These are phyloP conservation scores for Tolypocladium amazonense DNA, from an alignment of 2,329 filamentous ascomycete genomes.

Conservation along the genomic window DNA sequence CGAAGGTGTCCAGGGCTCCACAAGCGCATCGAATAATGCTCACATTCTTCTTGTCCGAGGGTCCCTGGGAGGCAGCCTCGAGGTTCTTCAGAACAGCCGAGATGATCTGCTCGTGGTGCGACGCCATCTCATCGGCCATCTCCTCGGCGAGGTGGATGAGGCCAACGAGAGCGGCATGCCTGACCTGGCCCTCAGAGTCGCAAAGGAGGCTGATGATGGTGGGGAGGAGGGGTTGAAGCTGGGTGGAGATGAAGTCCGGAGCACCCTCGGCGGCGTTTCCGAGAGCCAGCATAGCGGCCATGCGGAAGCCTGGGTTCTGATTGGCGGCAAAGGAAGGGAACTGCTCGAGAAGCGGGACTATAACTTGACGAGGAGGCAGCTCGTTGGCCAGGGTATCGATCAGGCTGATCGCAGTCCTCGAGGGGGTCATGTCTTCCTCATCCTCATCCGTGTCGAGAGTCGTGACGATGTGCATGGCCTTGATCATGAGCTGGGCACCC, in stretches of 20 bases:
- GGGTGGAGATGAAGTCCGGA: conserved; percentile 92
- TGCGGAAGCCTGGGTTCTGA: conserved; percentile 66
- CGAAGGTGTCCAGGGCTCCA: conserved; percentile 81
- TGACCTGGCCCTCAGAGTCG: conserved; percentile 74
- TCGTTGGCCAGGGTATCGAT: conserved; percentile 83
- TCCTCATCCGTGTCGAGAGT: conserved; percentile 72
- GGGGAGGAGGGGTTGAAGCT: conserved; percentile 78
- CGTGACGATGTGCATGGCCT: conserved; percentile 79
- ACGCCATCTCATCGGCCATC: conserved; percentile 78
- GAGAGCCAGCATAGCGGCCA: conserved; percentile 83
- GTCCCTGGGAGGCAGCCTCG: conserved; percentile 62
- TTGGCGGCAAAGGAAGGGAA: conserved; percentile 73
- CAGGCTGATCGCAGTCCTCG: conserved; percentile 73
- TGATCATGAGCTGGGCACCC: conserved; percentile 76
- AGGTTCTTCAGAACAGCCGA: conserved; percentile 80
- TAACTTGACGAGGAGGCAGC: conserved; percentile 85
- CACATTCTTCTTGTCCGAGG: conserved; percentile 63
- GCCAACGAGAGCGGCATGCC: conserved; percentile 77
- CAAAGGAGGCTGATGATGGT: conserved; percentile 72
- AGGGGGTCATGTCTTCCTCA: conserved; percentile 71
- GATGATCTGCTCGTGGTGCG: conserved; percentile 77
- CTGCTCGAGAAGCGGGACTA: conserved; percentile 81
- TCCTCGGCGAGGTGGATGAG: conserved; percentile 89
- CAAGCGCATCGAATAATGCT: conserved; percentile 85
- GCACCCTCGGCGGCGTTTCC: conserved; percentile 94